Evolutionary conservation across 2,329 filamentous ascomycete genomes (phyloP).

Genomic region (Cyclaneusma minus): DNA sequence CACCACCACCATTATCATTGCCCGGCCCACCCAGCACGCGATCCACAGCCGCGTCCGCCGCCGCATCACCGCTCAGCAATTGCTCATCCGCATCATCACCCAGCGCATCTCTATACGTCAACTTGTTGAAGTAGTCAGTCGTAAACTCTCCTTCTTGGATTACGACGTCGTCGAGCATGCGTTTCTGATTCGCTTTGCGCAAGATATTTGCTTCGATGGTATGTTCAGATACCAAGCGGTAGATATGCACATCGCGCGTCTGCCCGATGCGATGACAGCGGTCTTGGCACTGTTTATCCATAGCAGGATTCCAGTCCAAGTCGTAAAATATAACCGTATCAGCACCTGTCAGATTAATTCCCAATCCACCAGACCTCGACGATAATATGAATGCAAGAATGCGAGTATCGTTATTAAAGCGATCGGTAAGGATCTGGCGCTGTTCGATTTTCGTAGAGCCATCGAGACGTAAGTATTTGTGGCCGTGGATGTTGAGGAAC

Average conservation of each 20-base stretch:
- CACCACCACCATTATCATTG: conserved; percentile 43
- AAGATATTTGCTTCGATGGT: conserved; percentile 98
- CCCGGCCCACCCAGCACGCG: conserved; percentile 52
- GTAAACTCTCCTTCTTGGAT: conserved; percentile 98
- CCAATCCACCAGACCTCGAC: conserved; percentile 82
- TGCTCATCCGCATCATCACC: conserved; percentile 30
- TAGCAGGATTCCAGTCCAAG: conserved; percentile 97
- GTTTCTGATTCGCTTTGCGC: conserved; percentile 91
- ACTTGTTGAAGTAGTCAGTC: conserved; percentile 83
- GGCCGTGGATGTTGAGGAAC: conserved; percentile 93
- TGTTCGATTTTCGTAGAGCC: conserved; percentile 95
- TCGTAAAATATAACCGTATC: conserved; percentile 99
- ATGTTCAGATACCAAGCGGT: conserved; percentile 80
- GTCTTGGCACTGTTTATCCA: conserved; percentile 99
- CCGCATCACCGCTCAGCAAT: conserved; percentile 47
- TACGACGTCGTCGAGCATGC: conserved; percentile 93
- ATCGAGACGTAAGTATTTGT: conserved; percentile 91
- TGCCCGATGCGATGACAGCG: conserved; percentile 94
- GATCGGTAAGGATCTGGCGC: conserved; percentile 84
- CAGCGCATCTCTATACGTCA: conserved; percentile 53
- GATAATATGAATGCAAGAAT: conserved; percentile 94
- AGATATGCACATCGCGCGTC: conserved; percentile 94
- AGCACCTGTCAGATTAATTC: conserved; percentile 91
- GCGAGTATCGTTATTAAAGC: conserved; percentile 87
- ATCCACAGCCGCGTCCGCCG: conserved; percentile 72